A percentile compares a stretch with the other conserved stretches of the same genome.
These are phyloP conservation scores for Candida tallmaniae DNA, from an alignment of 805 yeast genomes.

Conservation along the genomic window DNA sequence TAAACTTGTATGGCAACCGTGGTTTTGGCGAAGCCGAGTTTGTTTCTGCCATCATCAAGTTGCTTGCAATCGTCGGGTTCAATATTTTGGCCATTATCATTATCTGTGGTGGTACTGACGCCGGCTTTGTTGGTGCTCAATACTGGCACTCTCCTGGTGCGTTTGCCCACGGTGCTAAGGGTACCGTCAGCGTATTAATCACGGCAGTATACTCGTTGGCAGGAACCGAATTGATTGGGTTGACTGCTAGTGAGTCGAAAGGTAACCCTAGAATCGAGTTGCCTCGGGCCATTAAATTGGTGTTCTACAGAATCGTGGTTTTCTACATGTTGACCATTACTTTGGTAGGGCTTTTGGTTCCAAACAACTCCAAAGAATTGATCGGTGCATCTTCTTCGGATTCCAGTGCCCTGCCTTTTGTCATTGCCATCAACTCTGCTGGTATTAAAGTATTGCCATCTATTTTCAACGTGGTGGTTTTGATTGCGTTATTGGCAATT, in stretches of 20 bases:
- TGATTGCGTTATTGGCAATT: slow-evolving; percentile 37
- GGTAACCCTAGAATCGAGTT: slow-evolving; percentile 34
- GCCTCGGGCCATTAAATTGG: slow-evolving; percentile 41
- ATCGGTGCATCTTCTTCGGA: slow-evolving; percentile 18
- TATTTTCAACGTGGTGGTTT: slow-evolving; percentile 38
- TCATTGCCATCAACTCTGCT: slow-evolving; percentile 38
- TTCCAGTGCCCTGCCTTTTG: slow-evolving; percentile 39
- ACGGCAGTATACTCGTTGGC: slow-evolving; percentile 41
- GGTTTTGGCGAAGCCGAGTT: slow-evolving; percentile 39
- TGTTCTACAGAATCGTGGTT: slow-evolving; percentile 37
- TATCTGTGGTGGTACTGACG: slow-evolving; percentile 38
- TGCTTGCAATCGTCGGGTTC: slow-evolving; percentile 37
- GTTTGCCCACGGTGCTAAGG: slow-evolving; percentile 39
- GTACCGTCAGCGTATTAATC: slow-evolving; percentile 33
- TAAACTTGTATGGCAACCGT: slow-evolving; percentile 31
- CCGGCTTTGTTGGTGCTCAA: slow-evolving; percentile 34
- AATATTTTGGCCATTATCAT: slow-evolving; percentile 36
- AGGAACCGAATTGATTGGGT: slow-evolving; percentile 39
- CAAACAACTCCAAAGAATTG: slow-evolving; percentile 24
- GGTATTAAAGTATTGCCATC: slow-evolving; percentile 40
- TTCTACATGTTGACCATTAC: slow-evolving; percentile 39
- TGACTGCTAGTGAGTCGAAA: slow-evolving; percentile 36
- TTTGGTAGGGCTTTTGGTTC: slow-evolving; percentile 37
- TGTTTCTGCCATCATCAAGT: slow-evolving; percentile 30
- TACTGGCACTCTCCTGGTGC: slow-evolving; percentile 28